Evolutionary conservation across 345 rosid species (phyloP).

Genomic region (Eucalyptus lansdowneana): DNA sequence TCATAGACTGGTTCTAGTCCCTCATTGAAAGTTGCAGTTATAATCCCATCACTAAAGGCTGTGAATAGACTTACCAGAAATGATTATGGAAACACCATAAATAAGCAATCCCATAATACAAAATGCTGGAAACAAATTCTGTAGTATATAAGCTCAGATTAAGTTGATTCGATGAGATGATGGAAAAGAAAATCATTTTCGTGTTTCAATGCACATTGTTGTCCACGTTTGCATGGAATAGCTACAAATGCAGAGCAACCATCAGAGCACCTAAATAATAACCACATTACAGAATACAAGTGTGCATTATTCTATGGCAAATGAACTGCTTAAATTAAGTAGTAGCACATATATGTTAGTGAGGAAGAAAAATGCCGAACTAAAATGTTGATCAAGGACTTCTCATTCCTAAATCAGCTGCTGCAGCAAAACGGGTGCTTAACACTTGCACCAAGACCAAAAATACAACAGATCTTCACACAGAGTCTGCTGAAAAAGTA

Average conservation of each 20-base stretch:
- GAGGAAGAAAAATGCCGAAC: background rate
- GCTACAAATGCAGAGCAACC: background rate
- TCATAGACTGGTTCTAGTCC: background rate
- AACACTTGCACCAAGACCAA: background rate
- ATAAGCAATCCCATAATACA: background rate
- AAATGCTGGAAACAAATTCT: background rate
- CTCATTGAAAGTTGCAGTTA: background rate
- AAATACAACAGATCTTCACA: background rate
- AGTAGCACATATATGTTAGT: background rate
- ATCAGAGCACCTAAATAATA: background rate
- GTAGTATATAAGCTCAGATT: background rate
- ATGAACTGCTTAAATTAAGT: background rate
- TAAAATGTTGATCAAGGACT: background rate
- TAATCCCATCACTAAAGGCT: background rate
- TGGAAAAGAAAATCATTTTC: background rate
- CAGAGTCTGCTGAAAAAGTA: background rate
- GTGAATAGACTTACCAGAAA: background rate
- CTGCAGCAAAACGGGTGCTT: background rate
- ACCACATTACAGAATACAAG: background rate
- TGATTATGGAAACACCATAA: background rate
- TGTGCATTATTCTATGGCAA: background rate
- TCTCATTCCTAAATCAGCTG: background rate
- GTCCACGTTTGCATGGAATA: background rate
- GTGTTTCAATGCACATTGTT: background rate
- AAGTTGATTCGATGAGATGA: background rate